Conservation (phyloP, 768 basidiomycete species). For the Tylopilus vinaceipallidus region DNA sequence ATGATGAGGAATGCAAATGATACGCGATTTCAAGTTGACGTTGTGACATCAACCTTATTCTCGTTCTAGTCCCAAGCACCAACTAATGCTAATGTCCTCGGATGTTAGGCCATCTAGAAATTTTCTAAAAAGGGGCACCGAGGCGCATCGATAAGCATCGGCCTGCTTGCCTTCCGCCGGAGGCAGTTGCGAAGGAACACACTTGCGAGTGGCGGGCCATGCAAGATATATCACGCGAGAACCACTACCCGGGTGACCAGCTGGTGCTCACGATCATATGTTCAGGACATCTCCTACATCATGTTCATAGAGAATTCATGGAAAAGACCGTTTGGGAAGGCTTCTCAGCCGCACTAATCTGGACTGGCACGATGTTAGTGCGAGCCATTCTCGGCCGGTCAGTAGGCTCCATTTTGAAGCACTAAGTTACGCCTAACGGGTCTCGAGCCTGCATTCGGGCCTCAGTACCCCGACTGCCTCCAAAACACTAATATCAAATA, state of each 20-base stretch:
- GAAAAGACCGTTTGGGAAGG: constrained; percentile 8
- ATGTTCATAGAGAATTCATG: constrained; percentile 7
- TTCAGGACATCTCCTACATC: constrained; percentile 9
- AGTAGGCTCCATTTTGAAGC: constrained; percentile 15
- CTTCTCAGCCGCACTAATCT: constrained; percentile 28
- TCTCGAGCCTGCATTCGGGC: constrained; percentile 17
- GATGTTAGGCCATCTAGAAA: constrained; percentile 4
- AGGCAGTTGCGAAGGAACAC: constrained; percentile 9
- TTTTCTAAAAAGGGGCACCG: constrained; percentile 18
- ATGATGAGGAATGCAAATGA: constrained; percentile 10
- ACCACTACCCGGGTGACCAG: background rate
- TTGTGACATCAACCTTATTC: constrained; percentile 19
- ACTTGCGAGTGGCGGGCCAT: constrained; percentile 14
- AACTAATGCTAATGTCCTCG: constrained; percentile 17
- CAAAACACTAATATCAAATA: constrained; percentile 22
- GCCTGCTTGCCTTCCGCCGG: constrained; percentile 9
- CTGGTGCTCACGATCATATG: constrained; percentile 24
- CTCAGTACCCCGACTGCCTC: constrained; percentile 23
- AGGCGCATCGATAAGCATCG: constrained; percentile 33
- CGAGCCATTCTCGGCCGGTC: constrained; percentile 17
- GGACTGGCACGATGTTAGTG: constrained; percentile 22
- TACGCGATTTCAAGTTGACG: constrained; percentile 15
- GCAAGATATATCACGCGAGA: constrained; percentile 19
- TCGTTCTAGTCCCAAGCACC: constrained; percentile 5
- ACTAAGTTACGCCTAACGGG: constrained; percentile 12